A percentile compares a stretch with the other conserved stretches of the same genome.
Conservation (phyloP, 2,329 filamentous ascomycete genomes). For the Pseudophaeomoniella oleicola region DNA sequence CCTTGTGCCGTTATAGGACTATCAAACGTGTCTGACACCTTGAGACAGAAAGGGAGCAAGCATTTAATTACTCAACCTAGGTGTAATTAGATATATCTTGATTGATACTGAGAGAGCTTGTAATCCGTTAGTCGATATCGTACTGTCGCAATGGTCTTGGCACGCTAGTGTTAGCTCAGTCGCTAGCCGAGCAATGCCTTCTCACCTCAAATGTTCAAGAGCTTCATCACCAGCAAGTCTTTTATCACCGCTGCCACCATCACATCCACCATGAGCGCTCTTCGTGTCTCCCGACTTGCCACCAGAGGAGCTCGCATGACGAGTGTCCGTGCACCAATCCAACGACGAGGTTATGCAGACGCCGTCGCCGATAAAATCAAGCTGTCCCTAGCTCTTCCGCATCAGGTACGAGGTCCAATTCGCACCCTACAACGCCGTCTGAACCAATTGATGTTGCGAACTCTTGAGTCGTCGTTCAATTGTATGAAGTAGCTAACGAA, state of each 20-base stretch:
- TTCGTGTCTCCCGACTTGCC: conserved; percentile 83
- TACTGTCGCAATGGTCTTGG: conserved; percentile 19
- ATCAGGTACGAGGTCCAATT: conserved; percentile 80
- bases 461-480: conserved; percentile 15
- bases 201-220: neutral
- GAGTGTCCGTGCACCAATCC: conserved; percentile 58
- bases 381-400: conserved; percentile 92
- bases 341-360: conserved; percentile 85
- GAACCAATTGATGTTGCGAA: conserved; percentile 1
- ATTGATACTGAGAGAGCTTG: too few species aligned
- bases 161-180: neutral
- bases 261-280: conserved; percentile 65
- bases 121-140: too few species aligned
- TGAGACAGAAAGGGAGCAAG: too few species aligned
- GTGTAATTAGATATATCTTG: too few species aligned
- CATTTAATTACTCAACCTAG: too few species aligned
- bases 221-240: neutral
- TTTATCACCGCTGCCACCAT: neutral
- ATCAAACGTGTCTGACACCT: too few species aligned
- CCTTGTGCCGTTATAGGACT: too few species aligned
- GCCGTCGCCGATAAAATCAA: conserved; percentile 89
- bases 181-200: conserved; percentile 1
- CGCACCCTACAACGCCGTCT: neutral
- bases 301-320: conserved; percentile 62
- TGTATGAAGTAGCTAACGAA: too few species aligned